phyloP scores from a whole-genome alignment of 805 yeast species.

The Limtongozyma cylindracea region DNA sequence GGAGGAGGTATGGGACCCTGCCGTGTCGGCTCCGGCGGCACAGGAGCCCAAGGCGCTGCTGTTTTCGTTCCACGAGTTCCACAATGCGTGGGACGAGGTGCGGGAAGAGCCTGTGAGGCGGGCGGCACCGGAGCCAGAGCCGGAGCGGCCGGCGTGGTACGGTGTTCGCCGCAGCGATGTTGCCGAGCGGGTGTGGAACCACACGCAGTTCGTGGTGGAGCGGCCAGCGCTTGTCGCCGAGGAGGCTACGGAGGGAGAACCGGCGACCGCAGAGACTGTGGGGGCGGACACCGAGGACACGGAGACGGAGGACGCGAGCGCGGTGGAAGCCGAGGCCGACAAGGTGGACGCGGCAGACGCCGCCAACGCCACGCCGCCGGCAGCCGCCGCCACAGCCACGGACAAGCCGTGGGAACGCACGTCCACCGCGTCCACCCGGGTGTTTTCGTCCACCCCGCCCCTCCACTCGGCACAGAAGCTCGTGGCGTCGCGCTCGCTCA shows the following conservation, averaged over 20 bases:
- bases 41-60: slow-evolving; percentile 1
- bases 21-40: slow-evolving; percentile 12
- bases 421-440: too few relatives aligned
- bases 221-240: not conserved
- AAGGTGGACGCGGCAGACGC: too few relatives aligned
- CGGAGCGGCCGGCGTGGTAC: slow-evolving; percentile 1
- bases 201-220: not conserved
- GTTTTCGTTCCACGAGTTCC: slow-evolving; percentile 3
- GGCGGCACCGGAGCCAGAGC: slow-evolving; percentile 1
- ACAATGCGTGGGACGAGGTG: slow-evolving; percentile 9
- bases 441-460: too few relatives aligned
- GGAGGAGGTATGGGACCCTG: slow-evolving; percentile 14
- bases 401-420: too few relatives aligned
- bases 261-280: not conserved
- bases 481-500: too few relatives aligned
- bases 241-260: not conserved
- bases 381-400: too few relatives aligned
- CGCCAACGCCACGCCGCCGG: too few relatives aligned
- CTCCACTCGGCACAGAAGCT: too few relatives aligned
- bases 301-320: not conserved
- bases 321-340: slow-evolving; percentile 1
- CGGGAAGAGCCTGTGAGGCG: too few relatives aligned
- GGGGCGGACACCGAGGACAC: too few relatives aligned
- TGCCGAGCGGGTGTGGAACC: not conserved
- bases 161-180: not conserved